Conservation (phyloP, 805 yeast species). For the Starmerella vaccinii region DNA sequence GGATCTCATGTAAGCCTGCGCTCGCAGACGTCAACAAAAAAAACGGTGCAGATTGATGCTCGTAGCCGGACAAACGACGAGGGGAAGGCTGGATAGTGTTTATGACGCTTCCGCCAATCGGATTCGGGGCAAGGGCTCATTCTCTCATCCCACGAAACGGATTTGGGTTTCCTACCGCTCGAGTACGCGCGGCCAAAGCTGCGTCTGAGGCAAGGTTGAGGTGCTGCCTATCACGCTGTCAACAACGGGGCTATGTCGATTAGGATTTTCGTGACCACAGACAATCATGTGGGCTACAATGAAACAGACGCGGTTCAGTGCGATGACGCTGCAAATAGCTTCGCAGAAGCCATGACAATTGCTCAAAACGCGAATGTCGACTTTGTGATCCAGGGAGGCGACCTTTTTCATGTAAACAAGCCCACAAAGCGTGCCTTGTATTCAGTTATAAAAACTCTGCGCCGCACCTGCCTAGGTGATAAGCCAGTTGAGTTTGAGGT, state of each 20-base stretch:
- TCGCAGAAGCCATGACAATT: conserved; percentile 66
- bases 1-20: not conserved
- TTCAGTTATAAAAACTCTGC: conserved; percentile 63
- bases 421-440: conserved; percentile 80
- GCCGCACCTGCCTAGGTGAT: conserved; percentile 71
- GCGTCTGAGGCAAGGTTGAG: not conserved
- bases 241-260: conserved; percentile 14
- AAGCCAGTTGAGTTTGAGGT: conserved; percentile 77
- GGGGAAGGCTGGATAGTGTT: not conserved
- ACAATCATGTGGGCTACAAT: conserved; percentile 89
- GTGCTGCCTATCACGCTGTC: too few relatives aligned
- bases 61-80: not conserved
- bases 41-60: not conserved
- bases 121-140: not conserved
- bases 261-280: conserved; percentile 70
- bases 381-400: conserved; percentile 87
- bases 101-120: not conserved
- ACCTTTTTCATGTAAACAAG: conserved; percentile 78
- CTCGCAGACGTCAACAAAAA: not conserved
- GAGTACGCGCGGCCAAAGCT: not conserved
- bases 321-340: conserved; percentile 79
- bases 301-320: conserved; percentile 87
- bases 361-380: conserved; percentile 66
- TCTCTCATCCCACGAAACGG: not conserved
- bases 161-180: not conserved